A percentile compares a stretch with the other conserved stretches of the same genome.
Conservation (phyloP, 169 alveolate genomes). For the Eimeria necatrix region DNA sequence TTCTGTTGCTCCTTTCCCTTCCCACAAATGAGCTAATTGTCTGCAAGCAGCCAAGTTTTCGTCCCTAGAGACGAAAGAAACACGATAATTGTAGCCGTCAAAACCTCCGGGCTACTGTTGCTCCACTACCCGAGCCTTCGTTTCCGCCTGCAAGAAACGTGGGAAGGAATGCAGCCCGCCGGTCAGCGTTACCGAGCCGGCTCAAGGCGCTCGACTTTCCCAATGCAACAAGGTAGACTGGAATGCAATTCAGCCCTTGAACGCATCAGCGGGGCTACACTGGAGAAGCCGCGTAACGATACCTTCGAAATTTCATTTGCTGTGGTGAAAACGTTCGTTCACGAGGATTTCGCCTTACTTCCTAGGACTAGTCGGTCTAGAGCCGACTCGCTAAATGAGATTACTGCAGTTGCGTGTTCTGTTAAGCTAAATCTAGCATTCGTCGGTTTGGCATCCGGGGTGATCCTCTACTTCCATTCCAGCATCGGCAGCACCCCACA, state of each 20-base stretch:
- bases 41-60: too few relatives aligned
- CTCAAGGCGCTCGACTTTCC: constrained; percentile 10
- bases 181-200: not conserved
- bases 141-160: not conserved
- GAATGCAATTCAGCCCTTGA: too few relatives aligned
- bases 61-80: too few relatives aligned
- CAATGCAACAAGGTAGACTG: not conserved
- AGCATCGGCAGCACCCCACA: not conserved
- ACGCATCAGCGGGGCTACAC: not conserved
- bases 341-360: not conserved
- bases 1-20: too few relatives aligned
- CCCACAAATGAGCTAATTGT: too few relatives aligned
- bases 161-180: constrained; percentile 42
- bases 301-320: constrained; percentile 37
- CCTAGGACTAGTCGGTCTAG: not conserved
- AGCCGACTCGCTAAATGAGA: constrained; percentile 26
- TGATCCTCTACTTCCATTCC: constrained; percentile 45
- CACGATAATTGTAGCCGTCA: too few relatives aligned
- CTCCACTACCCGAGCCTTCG: too few relatives aligned
- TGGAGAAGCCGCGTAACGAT: not conserved
- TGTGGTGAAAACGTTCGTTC: constrained; percentile 38
- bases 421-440: constrained; percentile 40
- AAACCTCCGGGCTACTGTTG: too few relatives aligned
- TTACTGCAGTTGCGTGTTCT: constrained; percentile 18
- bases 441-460: constrained; percentile 50